Evolutionary conservation across 495 filamentous ascomycete genomes (phyloP), one percentile per base, ranked within the genome.

Genomic region (Aspergillus avenaceus): DNA sequence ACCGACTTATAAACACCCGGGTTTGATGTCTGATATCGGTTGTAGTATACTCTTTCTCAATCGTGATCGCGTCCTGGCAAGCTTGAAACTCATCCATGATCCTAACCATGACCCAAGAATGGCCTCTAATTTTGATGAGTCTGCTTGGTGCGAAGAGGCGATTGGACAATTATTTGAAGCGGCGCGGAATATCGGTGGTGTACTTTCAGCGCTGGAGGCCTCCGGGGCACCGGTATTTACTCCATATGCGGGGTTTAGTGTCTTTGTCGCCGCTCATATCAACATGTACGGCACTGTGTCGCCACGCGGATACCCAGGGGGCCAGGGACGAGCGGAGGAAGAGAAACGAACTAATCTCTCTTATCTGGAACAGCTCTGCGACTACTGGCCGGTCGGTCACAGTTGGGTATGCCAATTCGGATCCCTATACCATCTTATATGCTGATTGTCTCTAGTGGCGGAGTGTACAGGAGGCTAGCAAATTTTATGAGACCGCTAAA

Each of bases 211-310:
- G 0, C 55, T 74, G 5, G 67, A 71, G 26, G 58, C 62, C 38
- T 72, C 66, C 1, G 56, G 57, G 16, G 63, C 71, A 6, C 57
- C 69, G 0, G 65, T 74, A 2, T 73, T 74, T 49, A 71, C 69
- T 2, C 70, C 71, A 7, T 74, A 74, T 41, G 67, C 69, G 2
- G 71, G 71, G 8, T 74, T 73, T 48, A 74, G 71, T 27, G 66
- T 73, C 27, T 74, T 74, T 34, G 71, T 74, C 5, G 66, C 69
- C 5, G 71, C 66, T 6, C 71, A 74, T 32, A 68, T 74, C 47
- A 74, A 74, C 43, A 74, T 74, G 71, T 73, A 74, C 55, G 71
- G 69, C 12, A 70, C 71, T 0, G 63, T 74, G 5, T 62, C 59
- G 0, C 69, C 71, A 8, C 50, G 49, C 7, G 59, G 61, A 11